These are phyloP conservation scores for Ustilago tritici DNA, from an alignment of 1,284 basidiomycete species.

Conservation along the genomic window DNA sequence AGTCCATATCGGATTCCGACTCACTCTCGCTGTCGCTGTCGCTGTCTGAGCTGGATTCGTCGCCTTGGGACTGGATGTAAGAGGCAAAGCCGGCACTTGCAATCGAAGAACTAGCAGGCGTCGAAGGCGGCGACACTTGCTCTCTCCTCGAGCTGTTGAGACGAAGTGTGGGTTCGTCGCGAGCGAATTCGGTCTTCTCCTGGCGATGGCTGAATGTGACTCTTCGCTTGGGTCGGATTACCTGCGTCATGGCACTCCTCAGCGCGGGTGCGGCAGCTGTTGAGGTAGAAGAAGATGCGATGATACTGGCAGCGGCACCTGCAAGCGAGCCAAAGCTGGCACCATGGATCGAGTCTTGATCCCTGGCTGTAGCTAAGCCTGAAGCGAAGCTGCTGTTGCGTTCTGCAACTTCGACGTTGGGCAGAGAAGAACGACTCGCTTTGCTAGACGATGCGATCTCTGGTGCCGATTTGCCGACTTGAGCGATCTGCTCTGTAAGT, in stretches of 20 bases:
- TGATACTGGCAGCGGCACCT: conserved; percentile 30
- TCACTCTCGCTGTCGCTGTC: conserved; percentile 46
- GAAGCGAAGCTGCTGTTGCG: not conserved
- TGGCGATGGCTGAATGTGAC: conserved; percentile 57
- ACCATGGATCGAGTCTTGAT: conserved; percentile 27
- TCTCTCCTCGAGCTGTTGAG: conserved; percentile 45
- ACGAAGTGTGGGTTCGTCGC: conserved; percentile 54
- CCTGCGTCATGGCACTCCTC: conserved; percentile 39
- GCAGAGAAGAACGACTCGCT: conserved; percentile 31
- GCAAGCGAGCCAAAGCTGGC: conserved; percentile 25
- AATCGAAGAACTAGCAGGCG: conserved; percentile 38
- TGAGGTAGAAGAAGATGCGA: conserved; percentile 16
- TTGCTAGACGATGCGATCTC: conserved; percentile 16
- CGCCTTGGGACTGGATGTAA: conserved; percentile 33
- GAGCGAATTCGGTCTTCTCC: conserved; percentile 53
- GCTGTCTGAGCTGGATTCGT: conserved; percentile 37
- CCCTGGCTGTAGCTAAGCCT: conserved; percentile 15
- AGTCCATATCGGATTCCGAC: conserved; percentile 49
- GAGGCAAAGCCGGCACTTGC: conserved; percentile 43
- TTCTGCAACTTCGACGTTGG: conserved; percentile 14
- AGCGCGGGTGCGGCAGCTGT: conserved; percentile 17
- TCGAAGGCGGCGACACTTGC: conserved; percentile 41
- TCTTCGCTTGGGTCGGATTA: conserved; percentile 46
- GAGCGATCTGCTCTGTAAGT: conserved; percentile 44
- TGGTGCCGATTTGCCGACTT: conserved; percentile 22